phyloP scores from a whole-genome alignment of 2,329 filamentous ascomycete species.

The Akanthomyces muscarius region DNA sequence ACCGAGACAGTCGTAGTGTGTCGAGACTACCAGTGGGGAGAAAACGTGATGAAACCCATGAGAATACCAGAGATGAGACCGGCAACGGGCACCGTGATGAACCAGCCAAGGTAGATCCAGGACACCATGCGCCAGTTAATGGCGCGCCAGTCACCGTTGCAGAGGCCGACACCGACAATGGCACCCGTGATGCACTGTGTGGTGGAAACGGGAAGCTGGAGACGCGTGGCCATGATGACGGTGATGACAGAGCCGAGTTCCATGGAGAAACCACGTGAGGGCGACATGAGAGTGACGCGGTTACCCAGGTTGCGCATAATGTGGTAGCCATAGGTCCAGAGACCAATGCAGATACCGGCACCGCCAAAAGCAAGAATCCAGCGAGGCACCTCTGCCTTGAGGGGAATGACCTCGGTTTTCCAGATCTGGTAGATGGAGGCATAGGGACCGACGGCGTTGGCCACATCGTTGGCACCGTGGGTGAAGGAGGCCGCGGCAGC shows the following conservation, averaged over 20 bases:
- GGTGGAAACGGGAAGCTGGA: constrained; percentile 59
- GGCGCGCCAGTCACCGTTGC: constrained; percentile 53
- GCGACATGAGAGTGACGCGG: constrained; percentile 59
- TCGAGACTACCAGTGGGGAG: constrained; percentile 43
- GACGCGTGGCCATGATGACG: constrained; percentile 59
- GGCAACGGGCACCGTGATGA: constrained; percentile 55
- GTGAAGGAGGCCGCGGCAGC: constrained; percentile 60
- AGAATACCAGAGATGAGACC: constrained; percentile 55
- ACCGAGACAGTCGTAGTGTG: no score
- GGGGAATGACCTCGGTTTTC: constrained; percentile 42
- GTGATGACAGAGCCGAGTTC: constrained; percentile 59
- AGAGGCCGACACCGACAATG: constrained; percentile 59
- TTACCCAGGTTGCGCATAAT: constrained; percentile 62
- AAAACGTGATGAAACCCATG: constrained; percentile 60
- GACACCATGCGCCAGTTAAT: constrained; percentile 62
- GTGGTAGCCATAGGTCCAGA: constrained; percentile 60
- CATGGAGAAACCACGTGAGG: constrained; percentile 56
- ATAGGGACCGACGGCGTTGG: constrained; percentile 60
- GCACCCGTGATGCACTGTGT: constrained; percentile 62
- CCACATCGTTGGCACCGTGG: constrained; percentile 64
- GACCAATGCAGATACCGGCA: constrained; percentile 48
- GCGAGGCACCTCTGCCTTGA: constrained; percentile 48
- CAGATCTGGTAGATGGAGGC: constrained; percentile 61
- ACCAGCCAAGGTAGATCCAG: constrained; percentile 57
- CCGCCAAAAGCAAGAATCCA: constrained; percentile 58